Evolutionary conservation across 352 stramenopile genomes (phyloP).

Genomic region (Phytopythium aichiense): DNA sequence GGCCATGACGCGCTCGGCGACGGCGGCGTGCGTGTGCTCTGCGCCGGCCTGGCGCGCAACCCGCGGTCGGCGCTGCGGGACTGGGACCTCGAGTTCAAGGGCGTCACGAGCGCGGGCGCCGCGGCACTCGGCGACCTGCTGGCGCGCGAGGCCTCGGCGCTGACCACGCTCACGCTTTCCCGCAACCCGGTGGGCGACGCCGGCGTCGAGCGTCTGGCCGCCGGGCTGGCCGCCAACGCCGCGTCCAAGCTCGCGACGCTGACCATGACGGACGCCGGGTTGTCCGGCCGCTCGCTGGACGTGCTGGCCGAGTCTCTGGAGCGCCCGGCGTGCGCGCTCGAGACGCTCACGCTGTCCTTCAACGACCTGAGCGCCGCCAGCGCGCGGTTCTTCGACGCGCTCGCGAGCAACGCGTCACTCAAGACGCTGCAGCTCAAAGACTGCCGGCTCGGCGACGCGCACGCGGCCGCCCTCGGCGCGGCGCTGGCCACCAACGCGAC

Average conservation of each 20-base stretch:
- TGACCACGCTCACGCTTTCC: slow-evolving; percentile 51
- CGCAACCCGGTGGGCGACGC: slow-evolving; percentile 55
- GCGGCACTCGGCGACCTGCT: slow-evolving; percentile 52
- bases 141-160: slow-evolving; percentile 22
- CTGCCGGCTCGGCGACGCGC: slow-evolving; percentile 47
- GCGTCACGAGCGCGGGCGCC: slow-evolving; percentile 36
- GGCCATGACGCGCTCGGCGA: slow-evolving; percentile 60
- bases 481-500: slow-evolving; percentile 47
- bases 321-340: slow-evolving; percentile 40
- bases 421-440: slow-evolving; percentile 63
- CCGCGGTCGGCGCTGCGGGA: slow-evolving; percentile 37
- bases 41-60: slow-evolving; percentile 49
- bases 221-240: slow-evolving; percentile 34
- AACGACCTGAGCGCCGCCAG: slow-evolving; percentile 40
- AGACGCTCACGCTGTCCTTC: slow-evolving; percentile 66
- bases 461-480: slow-evolving; percentile 30
- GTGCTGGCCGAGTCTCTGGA: slow-evolving; percentile 39
- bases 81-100: slow-evolving; percentile 79
- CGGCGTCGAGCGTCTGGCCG: slow-evolving; percentile 33
- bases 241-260: slow-evolving; percentile 30
- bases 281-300: slow-evolving; percentile 45
- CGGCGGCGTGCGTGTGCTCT: slow-evolving; percentile 36
- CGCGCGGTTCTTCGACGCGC: slow-evolving; percentile 48
- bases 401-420: slow-evolving; percentile 58
- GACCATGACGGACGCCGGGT: slow-evolving; percentile 35